Evolutionary conservation across 1,284 basidiomycete genomes (phyloP), one percentile per base, ranked within the genome.

Genomic region (Malassezia japonica): DNA sequence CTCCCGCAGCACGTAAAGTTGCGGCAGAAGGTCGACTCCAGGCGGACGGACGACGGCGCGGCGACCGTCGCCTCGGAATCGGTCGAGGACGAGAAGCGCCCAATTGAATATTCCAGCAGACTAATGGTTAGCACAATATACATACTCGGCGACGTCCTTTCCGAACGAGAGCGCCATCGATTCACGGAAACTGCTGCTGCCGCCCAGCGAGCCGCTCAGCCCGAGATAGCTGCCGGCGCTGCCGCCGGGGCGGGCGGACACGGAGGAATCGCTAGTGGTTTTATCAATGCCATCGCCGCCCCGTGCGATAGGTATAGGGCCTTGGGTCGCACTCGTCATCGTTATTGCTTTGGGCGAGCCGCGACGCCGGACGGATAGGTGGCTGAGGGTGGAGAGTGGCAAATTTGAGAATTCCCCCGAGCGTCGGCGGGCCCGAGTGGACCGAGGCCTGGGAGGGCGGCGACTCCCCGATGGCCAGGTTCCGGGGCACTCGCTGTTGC

Each of bases 11-110:
- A 72, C 27, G 62, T 63, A 50, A 70, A 72, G 52, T 71, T 64
- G 50, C 68, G 61, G 56, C 70, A 72, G 46, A 72, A 72, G 10
- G 67, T 71, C 15, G 65, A 62, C 48, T 72, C 70, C 31, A 72
- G 60, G 15, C 62, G 56, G 10, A 61, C 57, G 0, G 68, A 67
- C 4, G 68, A 69, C 1, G 67, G 64, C 12, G 59, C 61, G 3
- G 61, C 63, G 23, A 67, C 56, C 10, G 68, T 70, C 31, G 55
- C 60, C 24, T 72, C 70, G 21, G 69, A 72, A 46, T 65, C 66
- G 23, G 51, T 52, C 4, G 68, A 70, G 13, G 68, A 65, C 24
- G 62, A 62, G 36, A 72, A 70, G 9, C 58, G 42, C 13, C 61
- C 58, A 40, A 69, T 62, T 13, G 67, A 67, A 54, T 69, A 70